These are phyloP conservation scores for Fragilaria radians DNA, from an alignment of 108 stramenopile species.

Conservation along the genomic window DNA sequence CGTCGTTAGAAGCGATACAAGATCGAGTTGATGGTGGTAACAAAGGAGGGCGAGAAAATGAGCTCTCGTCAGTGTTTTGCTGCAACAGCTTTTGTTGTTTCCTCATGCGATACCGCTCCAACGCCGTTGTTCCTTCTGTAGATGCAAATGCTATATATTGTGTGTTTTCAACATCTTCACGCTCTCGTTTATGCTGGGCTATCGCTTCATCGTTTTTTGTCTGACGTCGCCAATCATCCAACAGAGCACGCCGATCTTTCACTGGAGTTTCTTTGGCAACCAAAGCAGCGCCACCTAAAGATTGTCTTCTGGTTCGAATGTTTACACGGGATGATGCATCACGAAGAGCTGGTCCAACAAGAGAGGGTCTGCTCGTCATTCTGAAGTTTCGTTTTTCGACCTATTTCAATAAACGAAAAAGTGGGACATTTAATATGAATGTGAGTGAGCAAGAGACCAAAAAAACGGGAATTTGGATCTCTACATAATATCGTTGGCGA, in stretches of 20 bases:
- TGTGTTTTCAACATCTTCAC: slow-evolving; percentile 5
- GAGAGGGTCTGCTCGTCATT: neutral
- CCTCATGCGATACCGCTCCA: slow-evolving; percentile 18
- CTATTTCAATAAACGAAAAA: too few relatives aligned
- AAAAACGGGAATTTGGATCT: too few relatives aligned
- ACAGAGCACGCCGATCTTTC: slow-evolving; percentile 62
- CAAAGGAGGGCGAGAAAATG: neutral
- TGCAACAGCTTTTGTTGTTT: slow-evolving; percentile 15
- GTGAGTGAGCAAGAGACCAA: too few relatives aligned
- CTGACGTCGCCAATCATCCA: slow-evolving; percentile 64
- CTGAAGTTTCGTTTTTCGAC: neutral
- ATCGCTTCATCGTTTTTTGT: neutral
- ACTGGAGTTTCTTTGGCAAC: slow-evolving; percentile 11
- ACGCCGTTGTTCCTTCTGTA: slow-evolving; percentile 9
- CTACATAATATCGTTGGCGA: too few relatives aligned
- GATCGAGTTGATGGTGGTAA: neutral
- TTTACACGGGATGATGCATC: slow-evolving; percentile 4
- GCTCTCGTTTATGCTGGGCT: neutral
- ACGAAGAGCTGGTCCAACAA: neutral
- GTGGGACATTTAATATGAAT: too few relatives aligned
- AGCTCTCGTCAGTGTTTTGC: neutral
- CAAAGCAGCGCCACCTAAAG: slow-evolving; percentile 1
- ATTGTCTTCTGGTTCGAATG: slow-evolving; percentile 3
- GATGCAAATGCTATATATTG: neutral
- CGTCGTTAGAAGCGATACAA: neutral